Evolutionary conservation across 2,329 filamentous ascomycete genomes (phyloP), one percentile per base, ranked within the genome.

Genomic region (Beauveria sp.): DNA sequence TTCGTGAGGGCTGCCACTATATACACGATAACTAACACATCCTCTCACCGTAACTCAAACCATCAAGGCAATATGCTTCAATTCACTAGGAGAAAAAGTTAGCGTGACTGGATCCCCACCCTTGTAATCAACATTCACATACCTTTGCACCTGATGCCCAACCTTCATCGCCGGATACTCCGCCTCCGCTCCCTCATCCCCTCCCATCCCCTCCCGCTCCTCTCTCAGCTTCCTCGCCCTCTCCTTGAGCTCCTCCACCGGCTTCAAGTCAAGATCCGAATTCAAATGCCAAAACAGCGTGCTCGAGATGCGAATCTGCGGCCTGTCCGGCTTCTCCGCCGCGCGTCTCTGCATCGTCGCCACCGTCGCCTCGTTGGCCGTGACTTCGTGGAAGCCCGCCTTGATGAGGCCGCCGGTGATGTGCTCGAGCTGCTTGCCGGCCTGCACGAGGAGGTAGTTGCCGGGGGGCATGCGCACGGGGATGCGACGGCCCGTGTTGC

Each of bases 371-470:
- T 80, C 76, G 68, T 80, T 85, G 63, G 85, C 80, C 2, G 84
- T 80, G 0, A 86, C 83, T 74, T 86, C 83, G 72, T 86, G 83
- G 72, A 76, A 86, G 4, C 83, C 83, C 1, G 83, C 83, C 70
- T 84, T 85, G 70, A 86, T 75, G 40, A 86, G 78, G 0, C 83
- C 83, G 54, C 83, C 83, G 0, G 83, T 85, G 55, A 84, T 71
- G 72, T 86, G 79, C 75, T 86, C 83, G 61, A 86, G 76, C 73
- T 86, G 83, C 75, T 85, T 85, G 62, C 83, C 83, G 2, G 83
- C 83, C 67, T 86, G 83, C 7, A 86, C 83, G 18, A 86, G 77
- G 18, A 86, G 75, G 70, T 84, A 77, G 69, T 82, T 83, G 3
- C 82, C 82, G 3, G 73, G 73, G 0, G 83, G 83, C 64, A 86